Percentiles rank a stretch among this genome's conserved stretches.
Conservation (phyloP, 1,284 basidiomycete genomes). For the Pascua guehoae region DNA sequence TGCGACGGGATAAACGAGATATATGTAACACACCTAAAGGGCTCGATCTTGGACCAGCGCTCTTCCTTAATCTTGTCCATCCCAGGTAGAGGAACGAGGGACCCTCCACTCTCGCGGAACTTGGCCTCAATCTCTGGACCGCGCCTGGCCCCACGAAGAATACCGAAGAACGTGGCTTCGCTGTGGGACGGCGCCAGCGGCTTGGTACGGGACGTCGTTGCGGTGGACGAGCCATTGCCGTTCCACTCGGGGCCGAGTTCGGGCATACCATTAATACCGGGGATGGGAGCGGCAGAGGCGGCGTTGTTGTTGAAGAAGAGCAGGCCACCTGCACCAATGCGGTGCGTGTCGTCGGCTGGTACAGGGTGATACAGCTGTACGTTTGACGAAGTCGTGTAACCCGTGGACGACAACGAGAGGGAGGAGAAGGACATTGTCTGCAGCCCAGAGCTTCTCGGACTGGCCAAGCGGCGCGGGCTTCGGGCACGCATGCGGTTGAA, state of each 20-base stretch:
- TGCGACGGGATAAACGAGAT: slow-evolving; percentile 20
- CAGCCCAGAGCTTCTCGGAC: slow-evolving; percentile 1
- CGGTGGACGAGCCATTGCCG: slow-evolving; percentile 35
- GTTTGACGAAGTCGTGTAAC: slow-evolving; percentile 5
- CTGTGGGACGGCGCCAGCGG: slow-evolving; percentile 33
- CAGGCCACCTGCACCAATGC: slow-evolving; percentile 69
- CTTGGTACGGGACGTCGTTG: slow-evolving; percentile 10
- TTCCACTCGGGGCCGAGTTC: slow-evolving; percentile 38
- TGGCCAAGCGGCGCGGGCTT: slow-evolving; percentile 5
- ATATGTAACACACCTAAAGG: slow-evolving; percentile 58
- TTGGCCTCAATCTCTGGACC: slow-evolving; percentile 37
- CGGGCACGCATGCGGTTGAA: slow-evolving; percentile 17
- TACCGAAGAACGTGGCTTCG: slow-evolving; percentile 49
- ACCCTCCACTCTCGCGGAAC: slow-evolving; percentile 20
- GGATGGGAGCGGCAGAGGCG: slow-evolving; percentile 6
- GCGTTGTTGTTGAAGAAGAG: slow-evolving; percentile 46
- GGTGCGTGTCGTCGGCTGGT: slow-evolving; percentile 68
- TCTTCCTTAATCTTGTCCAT: slow-evolving; percentile 21
- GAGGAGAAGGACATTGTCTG: slow-evolving; percentile 17
- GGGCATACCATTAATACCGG: slow-evolving; percentile 32
- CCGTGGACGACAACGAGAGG: slow-evolving; percentile 13
- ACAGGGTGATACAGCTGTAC: slow-evolving; percentile 62
- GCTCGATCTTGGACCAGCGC: slow-evolving; percentile 54
- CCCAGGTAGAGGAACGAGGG: slow-evolving; percentile 7
- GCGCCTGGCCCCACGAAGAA: slow-evolving; percentile 32